These are phyloP conservation scores for Teunomyces funiuensis DNA, from an alignment of 805 yeast species.

Conservation along the genomic window DNA sequence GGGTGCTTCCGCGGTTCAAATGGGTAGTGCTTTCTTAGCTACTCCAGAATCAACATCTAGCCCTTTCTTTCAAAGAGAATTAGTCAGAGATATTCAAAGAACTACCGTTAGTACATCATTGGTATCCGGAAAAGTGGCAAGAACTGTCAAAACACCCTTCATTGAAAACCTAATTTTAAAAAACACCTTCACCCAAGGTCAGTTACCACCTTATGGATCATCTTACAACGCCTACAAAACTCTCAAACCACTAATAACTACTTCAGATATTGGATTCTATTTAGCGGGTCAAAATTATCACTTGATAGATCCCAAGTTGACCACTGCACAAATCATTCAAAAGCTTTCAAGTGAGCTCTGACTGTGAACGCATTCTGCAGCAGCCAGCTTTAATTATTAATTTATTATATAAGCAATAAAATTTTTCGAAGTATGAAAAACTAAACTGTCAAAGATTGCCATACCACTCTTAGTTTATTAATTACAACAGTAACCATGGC, in stretches of 20 bases:
- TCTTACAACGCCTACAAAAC: slow-evolving; percentile 32
- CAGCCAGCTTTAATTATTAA: slow-evolving; percentile 3
- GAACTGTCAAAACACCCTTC: slow-evolving; percentile 38
- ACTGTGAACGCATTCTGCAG: slow-evolving; percentile 11
- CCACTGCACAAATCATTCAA: slow-evolving; percentile 24
- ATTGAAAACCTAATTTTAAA: slow-evolving; percentile 19
- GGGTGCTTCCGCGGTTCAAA: slow-evolving; percentile 56
- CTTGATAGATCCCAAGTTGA: slow-evolving; percentile 17
- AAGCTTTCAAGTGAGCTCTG: slow-evolving; percentile 18
- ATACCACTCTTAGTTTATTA: background rate
- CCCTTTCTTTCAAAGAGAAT: slow-evolving; percentile 15
- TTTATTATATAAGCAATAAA: slow-evolving; percentile 5
- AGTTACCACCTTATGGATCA: slow-evolving; percentile 37
- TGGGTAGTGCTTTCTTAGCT: slow-evolving; percentile 52
- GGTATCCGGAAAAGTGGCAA: slow-evolving; percentile 40
- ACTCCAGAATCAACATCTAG: slow-evolving; percentile 29
- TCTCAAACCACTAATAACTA: slow-evolving; percentile 14
- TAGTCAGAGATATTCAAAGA: slow-evolving; percentile 3
- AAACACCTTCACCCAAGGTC: slow-evolving; percentile 4
- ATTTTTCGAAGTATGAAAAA: slow-evolving; percentile 3
- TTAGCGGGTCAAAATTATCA: slow-evolving; percentile 38
- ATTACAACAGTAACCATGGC: slow-evolving; percentile 4
- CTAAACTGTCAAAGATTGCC: no score
- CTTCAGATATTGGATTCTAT: slow-evolving; percentile 26
- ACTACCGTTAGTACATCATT: slow-evolving; percentile 33